phyloP scores from a whole-genome alignment of 768 basidiomycete genomes.

The Trametes cingulata region DNA sequence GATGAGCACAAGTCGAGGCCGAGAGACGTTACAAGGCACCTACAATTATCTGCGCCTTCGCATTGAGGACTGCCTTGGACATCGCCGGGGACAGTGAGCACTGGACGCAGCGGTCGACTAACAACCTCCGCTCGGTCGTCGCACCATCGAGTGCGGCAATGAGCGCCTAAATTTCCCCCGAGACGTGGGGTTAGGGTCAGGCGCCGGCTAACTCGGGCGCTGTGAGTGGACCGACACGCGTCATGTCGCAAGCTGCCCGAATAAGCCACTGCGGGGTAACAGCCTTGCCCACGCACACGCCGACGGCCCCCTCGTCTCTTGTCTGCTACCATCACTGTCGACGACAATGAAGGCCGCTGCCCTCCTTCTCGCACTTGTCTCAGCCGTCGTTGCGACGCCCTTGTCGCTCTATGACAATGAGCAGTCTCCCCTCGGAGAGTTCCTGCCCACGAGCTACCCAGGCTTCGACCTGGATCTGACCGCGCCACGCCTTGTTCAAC shows the following conservation, averaged over 20 bases:
- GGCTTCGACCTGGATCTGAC: conserved; percentile 75
- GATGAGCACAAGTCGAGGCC: background rate
- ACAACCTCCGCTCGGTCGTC: conserved; percentile 4
- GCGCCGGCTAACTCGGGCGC: background rate
- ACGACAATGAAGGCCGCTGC: conserved; percentile 50
- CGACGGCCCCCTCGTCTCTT: conserved; percentile 10
- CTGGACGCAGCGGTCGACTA: conserved; percentile 4
- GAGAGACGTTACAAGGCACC: conserved; percentile 31
- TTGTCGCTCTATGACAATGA: conserved; percentile 30
- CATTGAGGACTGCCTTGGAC: conserved; percentile 65
- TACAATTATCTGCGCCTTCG: conserved; percentile 77
- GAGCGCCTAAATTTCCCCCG: conserved; percentile 7
- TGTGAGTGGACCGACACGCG: background rate
- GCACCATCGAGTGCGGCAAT: background rate
- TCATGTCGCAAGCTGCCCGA: background rate
- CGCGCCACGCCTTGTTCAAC: conserved; percentile 72
- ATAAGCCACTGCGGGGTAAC: background rate
- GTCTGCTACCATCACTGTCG: conserved; percentile 2
- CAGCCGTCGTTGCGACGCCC: conserved; percentile 44
- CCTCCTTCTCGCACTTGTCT: conserved; percentile 46
- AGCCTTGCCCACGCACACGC: background rate
- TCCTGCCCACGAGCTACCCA: conserved; percentile 38
- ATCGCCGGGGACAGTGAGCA: conserved; percentile 38
- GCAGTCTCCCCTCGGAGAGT: conserved; percentile 42
- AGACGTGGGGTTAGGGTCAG: conserved; percentile 6